Evolutionary conservation across 306 rosid species (phyloP), one percentile per base, ranked within the genome.

Genomic region (Astragalus glycyphyllos): DNA sequence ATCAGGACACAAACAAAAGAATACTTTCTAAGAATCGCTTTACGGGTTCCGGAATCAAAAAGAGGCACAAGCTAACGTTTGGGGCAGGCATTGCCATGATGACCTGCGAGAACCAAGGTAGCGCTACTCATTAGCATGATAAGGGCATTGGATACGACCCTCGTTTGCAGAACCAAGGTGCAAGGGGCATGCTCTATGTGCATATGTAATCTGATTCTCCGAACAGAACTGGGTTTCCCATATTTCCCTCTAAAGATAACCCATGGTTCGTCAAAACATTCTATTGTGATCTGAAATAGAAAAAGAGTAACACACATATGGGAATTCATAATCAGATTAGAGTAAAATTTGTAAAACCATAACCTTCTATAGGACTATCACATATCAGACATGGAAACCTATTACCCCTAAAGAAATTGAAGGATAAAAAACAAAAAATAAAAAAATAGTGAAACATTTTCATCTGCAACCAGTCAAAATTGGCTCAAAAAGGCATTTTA

Each of bases 101-200:
- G n/a, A n/a, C n/a, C n/a, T n/a, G n/a, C n/a, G n/a, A n/a, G n/a
- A n/a, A n/a, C n/a, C n/a, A n/a, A n/a, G n/a, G n/a, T n/a, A n/a
- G n/a, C n/a, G n/a, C n/a, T n/a, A n/a, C n/a, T n/a, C n/a, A n/a
- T n/a, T n/a, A n/a, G n/a, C 96, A 46, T 91, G 99, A 79, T 94
- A 95, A 29, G 99, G 97, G 68, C 99, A 95, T 68, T 86, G 86
- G 72, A 95, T 85, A 51, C 96, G 96, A 47, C 99, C 99, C 78
- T 95, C 91, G 1, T 85, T 86, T 59, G 91, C 96, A 2, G 97
- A 86, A 68, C 99, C 99, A 31, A 95, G 97, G 58, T 95, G 87
- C 60, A 95, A 84, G 76, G 99, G 99, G 58, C 97, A 95, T 12
- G 99, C 97, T 79, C 99, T 81, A 69, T 95, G 99, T 11, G 99